Percentiles rank a stretch among this genome's conserved stretches.
Evolutionary conservation across 441 rosid species (phyloP).

Genomic region (Mallotus repandus): DNA sequence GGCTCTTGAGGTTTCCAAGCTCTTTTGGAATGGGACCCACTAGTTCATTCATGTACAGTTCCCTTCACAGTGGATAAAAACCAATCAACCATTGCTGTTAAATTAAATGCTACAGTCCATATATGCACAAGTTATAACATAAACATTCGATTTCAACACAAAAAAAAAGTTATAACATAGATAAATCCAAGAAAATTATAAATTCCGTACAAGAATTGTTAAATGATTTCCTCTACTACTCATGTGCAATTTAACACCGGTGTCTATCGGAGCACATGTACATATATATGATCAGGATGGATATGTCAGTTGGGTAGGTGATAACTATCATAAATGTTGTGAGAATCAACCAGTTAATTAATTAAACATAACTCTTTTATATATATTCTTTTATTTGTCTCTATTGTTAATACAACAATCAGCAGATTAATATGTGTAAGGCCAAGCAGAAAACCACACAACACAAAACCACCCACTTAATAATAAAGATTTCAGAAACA

Average conservation of each 20-base stretch:
- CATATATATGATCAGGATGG: background rate
- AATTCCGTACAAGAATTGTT: background rate
- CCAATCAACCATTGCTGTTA: conserved; percentile 13
- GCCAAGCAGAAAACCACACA: background rate
- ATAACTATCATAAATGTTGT: background rate
- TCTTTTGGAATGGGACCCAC: conserved; percentile 57
- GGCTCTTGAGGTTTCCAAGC: conserved; percentile 54
- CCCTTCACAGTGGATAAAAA: conserved; percentile 36
- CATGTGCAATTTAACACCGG: background rate
- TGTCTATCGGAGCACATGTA: background rate
- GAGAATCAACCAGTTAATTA: background rate
- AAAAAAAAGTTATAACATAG: background rate
- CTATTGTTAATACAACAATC: background rate
- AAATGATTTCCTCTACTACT: background rate
- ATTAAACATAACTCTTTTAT: background rate
- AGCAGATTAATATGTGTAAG: background rate
- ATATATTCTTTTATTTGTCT: background rate
- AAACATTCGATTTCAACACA: no score
- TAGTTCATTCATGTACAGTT: conserved; percentile 58
- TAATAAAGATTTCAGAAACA: no score
- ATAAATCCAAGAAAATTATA: background rate
- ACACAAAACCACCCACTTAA: no score
- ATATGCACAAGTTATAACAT: background rate
- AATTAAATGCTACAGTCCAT: background rate
- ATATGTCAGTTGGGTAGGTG: conserved; percentile 5